Conservation (phyloP, 371 early-diverging fungal species). For the Mucor velutinosus region DNA sequence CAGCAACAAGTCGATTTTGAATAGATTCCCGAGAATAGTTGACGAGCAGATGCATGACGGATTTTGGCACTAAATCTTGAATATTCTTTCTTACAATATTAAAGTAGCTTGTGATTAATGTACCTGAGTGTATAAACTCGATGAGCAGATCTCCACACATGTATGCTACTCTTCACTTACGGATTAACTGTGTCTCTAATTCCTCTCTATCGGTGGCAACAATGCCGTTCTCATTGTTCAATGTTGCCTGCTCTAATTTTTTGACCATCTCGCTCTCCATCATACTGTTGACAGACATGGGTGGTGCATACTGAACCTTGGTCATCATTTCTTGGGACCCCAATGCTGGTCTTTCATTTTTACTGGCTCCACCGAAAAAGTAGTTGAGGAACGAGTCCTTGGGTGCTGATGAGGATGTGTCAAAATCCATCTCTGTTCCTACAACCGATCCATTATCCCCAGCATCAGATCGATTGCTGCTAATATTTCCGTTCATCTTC, state of each 20-base stretch:
- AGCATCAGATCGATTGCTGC: not conserved
- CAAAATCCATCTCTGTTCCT: not conserved
- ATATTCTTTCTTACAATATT: constrained; percentile 83
- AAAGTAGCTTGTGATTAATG: constrained; percentile 82
- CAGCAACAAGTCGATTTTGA: constrained; percentile 84
- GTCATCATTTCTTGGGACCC: constrained; percentile 40
- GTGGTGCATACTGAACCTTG: constrained; percentile 34
- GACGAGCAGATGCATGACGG: constrained; percentile 86
- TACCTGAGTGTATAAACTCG: constrained; percentile 33
- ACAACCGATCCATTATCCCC: constrained; percentile 16
- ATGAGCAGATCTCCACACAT: not conserved
- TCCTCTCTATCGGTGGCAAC: constrained; percentile 75
- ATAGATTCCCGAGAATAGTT: constrained; percentile 76
- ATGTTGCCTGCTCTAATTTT: constrained; percentile 38
- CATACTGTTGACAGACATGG: constrained; percentile 46
- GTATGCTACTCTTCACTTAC: constrained; percentile 40
- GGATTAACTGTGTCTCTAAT: constrained; percentile 84
- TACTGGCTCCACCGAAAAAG: constrained; percentile 73
- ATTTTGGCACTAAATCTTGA: constrained; percentile 91
- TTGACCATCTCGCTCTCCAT: constrained; percentile 50
- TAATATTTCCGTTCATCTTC: constrained; percentile 5
- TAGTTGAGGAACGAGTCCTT: constrained; percentile 74
- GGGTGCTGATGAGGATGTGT: constrained; percentile 15
- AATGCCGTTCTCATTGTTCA: constrained; percentile 28
- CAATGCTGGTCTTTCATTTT: constrained; percentile 47